Conservation (phyloP, 2,329 filamentous ascomycete genomes). For the Alternaria atra region DNA sequence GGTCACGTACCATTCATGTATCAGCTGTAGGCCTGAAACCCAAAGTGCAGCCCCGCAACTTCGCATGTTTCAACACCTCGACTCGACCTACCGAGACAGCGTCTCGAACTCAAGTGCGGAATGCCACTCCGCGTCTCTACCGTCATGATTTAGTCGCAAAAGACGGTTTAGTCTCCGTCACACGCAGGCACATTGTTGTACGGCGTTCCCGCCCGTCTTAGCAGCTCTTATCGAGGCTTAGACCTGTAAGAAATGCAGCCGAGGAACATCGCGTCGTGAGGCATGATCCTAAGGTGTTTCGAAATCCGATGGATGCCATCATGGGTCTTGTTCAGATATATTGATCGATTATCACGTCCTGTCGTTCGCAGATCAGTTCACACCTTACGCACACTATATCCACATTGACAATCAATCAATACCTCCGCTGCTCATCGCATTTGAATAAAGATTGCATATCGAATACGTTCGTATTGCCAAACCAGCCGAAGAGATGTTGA, state of each 20-base stretch:
- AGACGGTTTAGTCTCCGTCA: conserved; percentile 12
- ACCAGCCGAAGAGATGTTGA: conserved; percentile 38
- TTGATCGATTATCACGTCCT: conserved; percentile 20
- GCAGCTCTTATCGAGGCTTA: conserved; percentile 24
- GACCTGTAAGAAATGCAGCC: conserved; percentile 28
- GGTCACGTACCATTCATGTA: conserved; percentile 27
- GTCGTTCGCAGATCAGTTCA: neutral
- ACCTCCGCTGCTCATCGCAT: neutral
- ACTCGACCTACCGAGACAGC: conserved; percentile 21
- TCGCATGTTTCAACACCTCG: conserved; percentile 26
- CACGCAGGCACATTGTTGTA: conserved; percentile 14
- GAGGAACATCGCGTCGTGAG: conserved; percentile 22
- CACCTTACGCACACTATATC: neutral
- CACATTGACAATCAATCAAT: neutral
- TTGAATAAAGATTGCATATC: neutral
- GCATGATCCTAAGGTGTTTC: conserved; percentile 40
- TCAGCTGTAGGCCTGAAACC: conserved; percentile 31
- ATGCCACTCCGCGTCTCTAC: conserved; percentile 24
- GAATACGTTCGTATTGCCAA: neutral
- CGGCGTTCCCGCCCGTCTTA: conserved; percentile 26
- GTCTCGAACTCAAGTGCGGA: conserved; percentile 22
- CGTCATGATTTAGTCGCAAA: conserved; percentile 10
- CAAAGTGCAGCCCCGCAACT: conserved; percentile 19
- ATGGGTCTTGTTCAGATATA: conserved; percentile 25
- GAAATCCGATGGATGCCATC: conserved; percentile 21